phyloP scores from a whole-genome alignment of 2,329 filamentous ascomycete genomes.

The Knufia petricola region DNA sequence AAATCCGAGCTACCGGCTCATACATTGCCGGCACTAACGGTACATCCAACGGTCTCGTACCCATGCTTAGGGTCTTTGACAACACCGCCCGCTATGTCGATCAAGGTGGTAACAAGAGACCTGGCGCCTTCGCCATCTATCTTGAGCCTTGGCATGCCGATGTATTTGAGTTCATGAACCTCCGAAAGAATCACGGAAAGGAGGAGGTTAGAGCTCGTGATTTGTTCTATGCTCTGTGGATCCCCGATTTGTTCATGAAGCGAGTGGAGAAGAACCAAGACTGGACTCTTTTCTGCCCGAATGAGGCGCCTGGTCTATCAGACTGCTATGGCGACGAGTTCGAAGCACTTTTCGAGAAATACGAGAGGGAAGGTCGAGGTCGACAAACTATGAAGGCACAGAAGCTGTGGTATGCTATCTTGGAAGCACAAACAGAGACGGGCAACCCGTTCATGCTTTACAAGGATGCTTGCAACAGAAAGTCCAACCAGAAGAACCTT shows the following conservation, averaged over 20 bases:
- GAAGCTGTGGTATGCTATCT: constrained; percentile 98
- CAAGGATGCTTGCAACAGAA: constrained; percentile 96
- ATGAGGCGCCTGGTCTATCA: constrained; percentile 87
- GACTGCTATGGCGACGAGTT: constrained; percentile 98
- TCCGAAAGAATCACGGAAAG: constrained; percentile 99
- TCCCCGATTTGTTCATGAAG: constrained; percentile 99
- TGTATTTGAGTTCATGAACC: constrained; percentile 92
- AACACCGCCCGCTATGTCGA: constrained; percentile 98
- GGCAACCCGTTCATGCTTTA: constrained; percentile 99
- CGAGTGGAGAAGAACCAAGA: constrained; percentile 92
- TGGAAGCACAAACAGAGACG: constrained; percentile 97
- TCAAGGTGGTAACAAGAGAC: constrained; percentile 98
- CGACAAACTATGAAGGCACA: constrained; percentile 90
- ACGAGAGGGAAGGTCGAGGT: constrained; percentile 78
- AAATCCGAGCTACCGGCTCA: constrained; percentile 91
- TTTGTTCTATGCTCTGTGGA: constrained; percentile 96
- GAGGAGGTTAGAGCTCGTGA: constrained; percentile 95
- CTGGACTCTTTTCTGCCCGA: constrained; percentile 98
- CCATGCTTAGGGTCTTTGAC: constrained; percentile 98
- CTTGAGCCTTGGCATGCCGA: constrained; percentile 98
- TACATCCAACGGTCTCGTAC: constrained; percentile 92
- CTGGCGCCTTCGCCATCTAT: constrained; percentile 97
- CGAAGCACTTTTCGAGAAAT: constrained; percentile 80
- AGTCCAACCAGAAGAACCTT: constrained; percentile 99
- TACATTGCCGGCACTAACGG: constrained; percentile 98